A percentile compares a stretch with the other conserved stretches of the same genome.
These are phyloP conservation scores for Aethionema arabicum DNA, from an alignment of 345 rosid species.

Conservation along the genomic window DNA sequence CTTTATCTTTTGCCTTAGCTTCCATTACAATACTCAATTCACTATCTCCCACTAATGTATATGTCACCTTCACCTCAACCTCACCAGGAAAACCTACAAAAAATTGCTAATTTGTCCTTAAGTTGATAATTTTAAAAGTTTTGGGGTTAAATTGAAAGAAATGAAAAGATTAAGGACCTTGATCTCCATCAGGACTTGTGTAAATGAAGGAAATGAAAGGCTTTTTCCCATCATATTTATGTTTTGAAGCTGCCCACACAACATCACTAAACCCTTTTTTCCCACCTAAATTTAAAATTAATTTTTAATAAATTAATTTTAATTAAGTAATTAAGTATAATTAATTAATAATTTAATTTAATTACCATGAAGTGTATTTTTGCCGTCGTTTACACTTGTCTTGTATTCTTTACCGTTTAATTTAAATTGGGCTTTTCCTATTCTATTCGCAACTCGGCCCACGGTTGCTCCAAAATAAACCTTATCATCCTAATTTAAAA, in stretches of 20 bases:
- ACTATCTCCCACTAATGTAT: conserved; percentile 43
- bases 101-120: not conserved
- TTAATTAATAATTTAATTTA: conserved; percentile 1
- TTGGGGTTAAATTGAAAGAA: not conserved
- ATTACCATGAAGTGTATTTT: conserved; percentile 83
- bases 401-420: conserved; percentile 62
- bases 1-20: conserved; percentile 64
- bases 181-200: conserved; percentile 71
- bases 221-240: conserved; percentile 40
- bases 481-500: conserved; percentile 65
- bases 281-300: conserved; percentile 51
- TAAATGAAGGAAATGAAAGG: conserved; percentile 66
- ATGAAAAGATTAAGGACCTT: conserved; percentile 44
- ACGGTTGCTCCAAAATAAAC: conserved; percentile 67
- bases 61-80: conserved; percentile 46
- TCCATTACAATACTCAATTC: conserved; percentile 59
- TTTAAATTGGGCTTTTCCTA: conserved; percentile 64
- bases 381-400: conserved; percentile 68
- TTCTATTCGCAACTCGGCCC: conserved; percentile 87
- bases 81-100: conserved; percentile 81
- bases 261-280: conserved; percentile 74
- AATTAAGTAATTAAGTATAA: conserved; percentile 29
- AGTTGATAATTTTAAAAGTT: not conserved
- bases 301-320: not conserved
- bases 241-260: conserved; percentile 57